A percentile compares a stretch with the other conserved stretches of the same genome.
Conservation (phyloP, 2,329 filamentous ascomycete species). For the Thelonectria olida region DNA sequence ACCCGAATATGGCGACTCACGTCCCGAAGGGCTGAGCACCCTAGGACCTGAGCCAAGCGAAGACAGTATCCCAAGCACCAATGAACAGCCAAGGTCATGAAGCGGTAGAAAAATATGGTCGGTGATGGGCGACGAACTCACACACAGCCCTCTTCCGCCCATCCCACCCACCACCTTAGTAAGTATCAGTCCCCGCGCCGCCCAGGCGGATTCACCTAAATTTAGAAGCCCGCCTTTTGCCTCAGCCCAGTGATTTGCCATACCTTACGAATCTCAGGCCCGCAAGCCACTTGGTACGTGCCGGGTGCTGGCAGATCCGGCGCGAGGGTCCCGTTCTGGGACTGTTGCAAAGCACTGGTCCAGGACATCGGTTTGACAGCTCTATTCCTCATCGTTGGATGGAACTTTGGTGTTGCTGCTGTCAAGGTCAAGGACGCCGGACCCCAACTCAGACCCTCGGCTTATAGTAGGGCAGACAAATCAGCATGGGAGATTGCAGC, state of each 20-base stretch:
- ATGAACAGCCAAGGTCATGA: background rate
- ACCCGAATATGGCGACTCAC: conserved; percentile 7
- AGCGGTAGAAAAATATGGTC: background rate
- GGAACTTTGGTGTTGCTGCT: background rate
- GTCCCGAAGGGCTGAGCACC: conserved; percentile 17
- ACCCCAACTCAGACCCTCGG: background rate
- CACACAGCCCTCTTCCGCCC: conserved; percentile 14
- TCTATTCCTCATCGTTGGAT: background rate
- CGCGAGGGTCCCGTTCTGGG: conserved; percentile 2
- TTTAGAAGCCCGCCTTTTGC: conserved; percentile 34
- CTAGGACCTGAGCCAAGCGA: background rate
- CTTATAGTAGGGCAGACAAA: background rate
- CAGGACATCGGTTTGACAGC: no score
- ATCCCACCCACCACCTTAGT: background rate
- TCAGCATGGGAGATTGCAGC: background rate
- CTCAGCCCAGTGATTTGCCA: conserved; percentile 32
- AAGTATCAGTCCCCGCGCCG: conserved; percentile 22
- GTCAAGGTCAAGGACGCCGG: background rate
- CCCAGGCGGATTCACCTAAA: conserved; percentile 30
- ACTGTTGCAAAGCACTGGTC: no score
- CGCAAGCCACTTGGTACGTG: background rate
- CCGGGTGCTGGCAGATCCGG: conserved; percentile 3
- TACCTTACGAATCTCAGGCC: background rate
- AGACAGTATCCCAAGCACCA: background rate
- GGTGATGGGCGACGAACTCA: conserved; percentile 16